phyloP scores from a whole-genome alignment of 2,329 filamentous ascomycete species.

The Tolypocladium guangdongense region DNA sequence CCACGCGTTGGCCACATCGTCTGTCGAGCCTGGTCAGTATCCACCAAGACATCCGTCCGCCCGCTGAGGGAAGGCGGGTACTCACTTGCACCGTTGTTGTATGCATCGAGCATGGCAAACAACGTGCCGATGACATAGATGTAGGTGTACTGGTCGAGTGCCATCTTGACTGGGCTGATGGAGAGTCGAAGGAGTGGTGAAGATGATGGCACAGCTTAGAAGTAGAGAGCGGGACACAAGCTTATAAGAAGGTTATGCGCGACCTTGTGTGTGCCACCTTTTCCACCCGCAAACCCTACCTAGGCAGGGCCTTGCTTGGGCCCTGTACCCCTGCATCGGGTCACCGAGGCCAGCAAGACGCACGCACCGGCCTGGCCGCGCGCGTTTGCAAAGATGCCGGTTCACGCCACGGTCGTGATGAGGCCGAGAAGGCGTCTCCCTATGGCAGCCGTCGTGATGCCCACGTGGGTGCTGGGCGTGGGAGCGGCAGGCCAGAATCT shows the following conservation, averaged over 20 bases:
- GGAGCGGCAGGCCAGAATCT: background rate
- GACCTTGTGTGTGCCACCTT: background rate
- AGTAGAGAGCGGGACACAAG: background rate
- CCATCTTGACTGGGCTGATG: conserved; percentile 30
- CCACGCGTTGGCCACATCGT: conserved; percentile 80
- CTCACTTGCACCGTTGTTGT: conserved; percentile 70
- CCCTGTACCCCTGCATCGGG: background rate
- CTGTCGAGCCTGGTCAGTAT: conserved; percentile 22
- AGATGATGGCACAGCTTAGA: background rate
- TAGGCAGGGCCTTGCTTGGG: background rate
- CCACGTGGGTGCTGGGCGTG: background rate
- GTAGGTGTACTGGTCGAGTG: conserved; percentile 54
- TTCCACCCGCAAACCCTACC: background rate
- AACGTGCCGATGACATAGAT: conserved; percentile 65
- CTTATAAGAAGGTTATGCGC: background rate
- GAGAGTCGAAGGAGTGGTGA: background rate
- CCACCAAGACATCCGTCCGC: background rate
- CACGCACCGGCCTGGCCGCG: background rate
- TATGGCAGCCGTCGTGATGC: background rate
- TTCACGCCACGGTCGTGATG: background rate
- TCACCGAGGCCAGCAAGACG: background rate
- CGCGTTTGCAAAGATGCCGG: background rate
- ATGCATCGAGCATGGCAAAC: conserved; percentile 67
- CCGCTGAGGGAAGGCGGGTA: conserved; percentile 10
- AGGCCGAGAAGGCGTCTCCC: background rate